Evolutionary conservation across 176 grass and related monocot genomes (phyloP), one percentile per base, ranked within the genome.

Genomic region (Typha latifolia): DNA sequence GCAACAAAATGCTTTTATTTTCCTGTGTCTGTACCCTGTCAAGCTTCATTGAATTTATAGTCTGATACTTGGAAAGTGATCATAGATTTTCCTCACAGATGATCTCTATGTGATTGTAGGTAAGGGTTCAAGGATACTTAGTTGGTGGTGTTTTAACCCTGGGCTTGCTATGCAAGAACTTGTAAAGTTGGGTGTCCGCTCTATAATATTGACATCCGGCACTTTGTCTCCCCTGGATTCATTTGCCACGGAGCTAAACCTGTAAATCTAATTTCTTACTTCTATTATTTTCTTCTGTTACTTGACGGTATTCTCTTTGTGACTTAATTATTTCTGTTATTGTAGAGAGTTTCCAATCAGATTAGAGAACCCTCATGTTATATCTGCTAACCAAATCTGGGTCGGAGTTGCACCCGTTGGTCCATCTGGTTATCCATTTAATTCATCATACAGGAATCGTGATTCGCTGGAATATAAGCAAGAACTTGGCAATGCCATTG

Each of bases 121-220:
- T 49, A 97, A 89, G 67, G 69, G 63, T 62, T 84, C 71, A 62
- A 97, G 93, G 81, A 90, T 78, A 73, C 76, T 97, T 69, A 97
- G 93, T 84, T 96, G 93, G 93, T 97, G 93, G 93, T 97, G 93
- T 77, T 97, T 97, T 81, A 89, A 97, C 63, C 93, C 88, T 62
- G 93, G 93, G 50, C 78, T 97, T 61, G 83, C 88, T 27, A 97
- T 97, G 93, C 80, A 91, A 80, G 88, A 92, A 79, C 92, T 97
- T 79, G 69, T 83, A 61, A 97, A 74, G 69, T 76, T 97, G 83
- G 88, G 88, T 29, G 80, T 89, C 49, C 83, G 78, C 24, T 90
- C 88, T 59, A 87, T 97, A 70, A 84, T 97, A 82, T 88, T 97
- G 80, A 97, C 93, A 68, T 97, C 93, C 57, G 93, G 93, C 78